Conservation (phyloP, 345 rosid species). For the Turritis glabra region DNA sequence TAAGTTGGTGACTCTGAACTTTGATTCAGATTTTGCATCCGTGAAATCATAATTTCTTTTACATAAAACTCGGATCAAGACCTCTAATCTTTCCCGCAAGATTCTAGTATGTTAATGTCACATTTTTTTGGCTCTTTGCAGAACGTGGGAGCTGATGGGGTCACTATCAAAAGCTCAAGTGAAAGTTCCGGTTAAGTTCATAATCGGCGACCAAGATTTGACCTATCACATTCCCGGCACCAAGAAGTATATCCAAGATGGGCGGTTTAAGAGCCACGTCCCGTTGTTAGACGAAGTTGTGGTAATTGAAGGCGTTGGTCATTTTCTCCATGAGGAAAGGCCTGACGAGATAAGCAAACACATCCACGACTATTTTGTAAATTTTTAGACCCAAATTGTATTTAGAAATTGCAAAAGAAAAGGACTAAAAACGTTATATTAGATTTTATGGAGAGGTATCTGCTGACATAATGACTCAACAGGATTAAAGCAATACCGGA, state of each 20-base stretch:
- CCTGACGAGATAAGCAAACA: conserved; percentile 39
- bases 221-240: conserved; percentile 33
- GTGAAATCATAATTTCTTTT: background rate
- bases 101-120: background rate
- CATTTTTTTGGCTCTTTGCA: conserved; percentile 18
- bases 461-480: too few species aligned
- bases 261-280: conserved; percentile 38
- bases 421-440: background rate
- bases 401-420: background rate
- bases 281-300: conserved; percentile 40
- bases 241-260: conserved; percentile 32
- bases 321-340: conserved; percentile 39
- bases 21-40: background rate
- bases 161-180: conserved; percentile 21
- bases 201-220: conserved; percentile 36
- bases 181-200: conserved; percentile 41
- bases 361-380: conserved; percentile 34
- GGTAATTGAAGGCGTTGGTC: conserved; percentile 39
- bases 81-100: background rate
- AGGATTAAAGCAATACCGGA: too few species aligned
- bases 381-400: conserved; percentile 13
- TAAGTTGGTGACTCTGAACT: background rate
- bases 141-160: conserved; percentile 42
- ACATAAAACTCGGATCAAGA: background rate
- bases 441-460: too few species aligned